phyloP scores from a whole-genome alignment of 2,329 filamentous ascomycete genomes.

The Penicillium sp. region DNA sequence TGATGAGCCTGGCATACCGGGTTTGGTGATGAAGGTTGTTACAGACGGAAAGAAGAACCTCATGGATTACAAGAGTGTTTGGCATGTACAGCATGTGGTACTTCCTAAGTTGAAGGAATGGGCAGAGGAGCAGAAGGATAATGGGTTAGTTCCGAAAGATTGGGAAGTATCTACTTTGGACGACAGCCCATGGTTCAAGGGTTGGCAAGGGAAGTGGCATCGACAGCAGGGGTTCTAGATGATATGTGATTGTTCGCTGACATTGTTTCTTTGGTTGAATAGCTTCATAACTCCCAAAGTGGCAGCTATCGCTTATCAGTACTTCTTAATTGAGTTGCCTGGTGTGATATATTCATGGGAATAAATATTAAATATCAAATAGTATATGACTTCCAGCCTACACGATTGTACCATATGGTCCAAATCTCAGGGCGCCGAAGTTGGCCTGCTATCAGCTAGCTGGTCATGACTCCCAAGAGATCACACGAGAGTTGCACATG shows the following conservation, averaged over 20 bases:
- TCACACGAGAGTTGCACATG: too few relatives aligned
- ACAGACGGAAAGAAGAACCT: slow-evolving; percentile 66
- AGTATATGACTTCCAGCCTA: too few relatives aligned
- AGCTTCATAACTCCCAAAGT: neutral
- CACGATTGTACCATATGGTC: too few relatives aligned
- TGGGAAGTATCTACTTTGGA: slow-evolving; percentile 70
- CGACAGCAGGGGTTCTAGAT: slow-evolving; percentile 58
- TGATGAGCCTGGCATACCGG: slow-evolving; percentile 70
- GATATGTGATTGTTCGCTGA: neutral
- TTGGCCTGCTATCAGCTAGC: too few relatives aligned
- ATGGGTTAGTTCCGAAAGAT: slow-evolving; percentile 56
- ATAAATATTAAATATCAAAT: too few relatives aligned
- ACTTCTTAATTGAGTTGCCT: too few relatives aligned
- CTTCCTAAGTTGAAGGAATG: slow-evolving; percentile 64
- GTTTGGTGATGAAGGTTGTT: slow-evolving; percentile 65
- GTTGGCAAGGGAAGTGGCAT: slow-evolving; percentile 75
- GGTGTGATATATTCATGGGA: too few relatives aligned
- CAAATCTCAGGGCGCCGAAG: too few relatives aligned
- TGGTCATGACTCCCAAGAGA: too few relatives aligned
- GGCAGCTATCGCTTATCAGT: neutral
- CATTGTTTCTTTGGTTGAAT: neutral
- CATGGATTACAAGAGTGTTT: slow-evolving; percentile 78
- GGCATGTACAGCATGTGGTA: slow-evolving; percentile 72
- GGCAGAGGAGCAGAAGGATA: slow-evolving; percentile 63
- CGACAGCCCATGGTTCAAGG: slow-evolving; percentile 72